Conservation (phyloP, 768 basidiomycete species). For the Trametes punicea region DNA sequence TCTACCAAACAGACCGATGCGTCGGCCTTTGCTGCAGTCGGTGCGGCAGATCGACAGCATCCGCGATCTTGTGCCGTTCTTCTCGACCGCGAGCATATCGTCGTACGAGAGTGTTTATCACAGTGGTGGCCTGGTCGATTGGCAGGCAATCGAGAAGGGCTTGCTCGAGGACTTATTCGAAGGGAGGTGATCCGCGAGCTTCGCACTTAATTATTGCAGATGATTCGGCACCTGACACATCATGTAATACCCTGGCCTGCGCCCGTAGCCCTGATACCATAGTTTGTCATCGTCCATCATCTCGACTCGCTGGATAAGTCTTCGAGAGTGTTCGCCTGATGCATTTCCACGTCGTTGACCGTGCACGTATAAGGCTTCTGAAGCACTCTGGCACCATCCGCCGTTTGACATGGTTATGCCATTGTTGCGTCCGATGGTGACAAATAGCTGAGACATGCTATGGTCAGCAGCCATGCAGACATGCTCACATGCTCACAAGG, state of each 20-base stretch:
- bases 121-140: constrained; percentile 78
- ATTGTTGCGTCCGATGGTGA: too few relatives aligned
- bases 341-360: too few relatives aligned
- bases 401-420: too few relatives aligned
- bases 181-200: constrained; percentile 42
- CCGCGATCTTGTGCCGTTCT: constrained; percentile 85
- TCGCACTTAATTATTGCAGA: not conserved
- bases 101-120: constrained; percentile 91
- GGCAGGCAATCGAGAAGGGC: constrained; percentile 82
- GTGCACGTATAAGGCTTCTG: too few relatives aligned
- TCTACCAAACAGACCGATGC: constrained; percentile 41
- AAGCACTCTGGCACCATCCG: too few relatives aligned
- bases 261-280: constrained; percentile 13
- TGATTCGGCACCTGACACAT: constrained; percentile 10
- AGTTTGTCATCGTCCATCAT: not conserved
- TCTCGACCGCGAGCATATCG: constrained; percentile 82
- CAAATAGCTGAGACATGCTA: too few relatives aligned
- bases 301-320: too few relatives aligned
- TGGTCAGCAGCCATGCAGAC: too few relatives aligned
- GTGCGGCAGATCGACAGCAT: constrained; percentile 80
- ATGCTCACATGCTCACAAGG: not conserved
- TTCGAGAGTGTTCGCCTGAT: too few relatives aligned
- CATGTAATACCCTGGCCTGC: constrained; percentile 8
- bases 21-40: constrained; percentile 68
- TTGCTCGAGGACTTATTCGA: constrained; percentile 91